Conservation (phyloP, 164 flowering plant species). For the Stephania japonica region DNA sequence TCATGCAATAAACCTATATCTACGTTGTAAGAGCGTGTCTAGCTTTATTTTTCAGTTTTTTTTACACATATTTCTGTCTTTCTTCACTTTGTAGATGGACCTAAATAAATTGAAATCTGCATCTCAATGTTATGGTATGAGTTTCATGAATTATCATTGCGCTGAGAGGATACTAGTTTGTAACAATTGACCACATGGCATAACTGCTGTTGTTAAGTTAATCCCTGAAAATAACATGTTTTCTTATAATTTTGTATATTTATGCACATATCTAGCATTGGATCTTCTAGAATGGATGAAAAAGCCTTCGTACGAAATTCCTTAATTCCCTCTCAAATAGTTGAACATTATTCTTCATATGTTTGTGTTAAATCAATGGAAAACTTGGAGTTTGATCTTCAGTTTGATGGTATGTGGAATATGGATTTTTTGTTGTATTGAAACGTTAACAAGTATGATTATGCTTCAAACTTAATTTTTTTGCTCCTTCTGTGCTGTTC, state of each 20-base stretch:
- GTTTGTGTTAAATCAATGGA: neutral
- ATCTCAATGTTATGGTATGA: neutral
- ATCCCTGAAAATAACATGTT: neutral
- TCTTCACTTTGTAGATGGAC: neutral
- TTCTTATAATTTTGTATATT: no score
- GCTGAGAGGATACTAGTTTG: neutral
- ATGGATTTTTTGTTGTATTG: neutral
- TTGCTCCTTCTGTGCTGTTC: neutral
- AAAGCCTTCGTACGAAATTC: neutral
- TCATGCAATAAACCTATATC: conserved; percentile 87
- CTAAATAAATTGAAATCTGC: neutral
- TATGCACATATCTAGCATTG: neutral
- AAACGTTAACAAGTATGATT: neutral
- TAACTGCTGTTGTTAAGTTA: neutral
- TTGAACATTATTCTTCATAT: neutral
- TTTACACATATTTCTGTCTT: no score
- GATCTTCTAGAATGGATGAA: neutral
- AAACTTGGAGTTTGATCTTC: neutral
- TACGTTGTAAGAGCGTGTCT: conserved; percentile 60
- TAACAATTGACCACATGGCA: neutral
- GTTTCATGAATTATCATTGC: neutral
- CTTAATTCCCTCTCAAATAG: neutral
- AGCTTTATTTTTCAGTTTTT: neutral
- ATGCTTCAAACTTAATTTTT: neutral
- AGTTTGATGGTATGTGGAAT: neutral